These are phyloP conservation scores for Debaryomyces sp. DNA, from an alignment of 1,139 yeast species.

Conservation along the genomic window DNA sequence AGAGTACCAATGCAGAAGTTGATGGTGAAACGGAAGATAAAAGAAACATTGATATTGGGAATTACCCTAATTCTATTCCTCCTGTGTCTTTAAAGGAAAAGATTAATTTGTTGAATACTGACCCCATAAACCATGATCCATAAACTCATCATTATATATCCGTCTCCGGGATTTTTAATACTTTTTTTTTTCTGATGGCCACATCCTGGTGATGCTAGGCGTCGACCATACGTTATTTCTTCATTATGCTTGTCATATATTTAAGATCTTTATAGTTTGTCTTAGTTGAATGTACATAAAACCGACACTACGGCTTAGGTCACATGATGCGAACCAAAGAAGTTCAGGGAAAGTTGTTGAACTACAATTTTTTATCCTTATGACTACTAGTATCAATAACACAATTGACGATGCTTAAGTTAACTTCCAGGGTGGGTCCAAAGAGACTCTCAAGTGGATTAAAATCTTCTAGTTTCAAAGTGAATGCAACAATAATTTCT, in stretches of 20 bases:
- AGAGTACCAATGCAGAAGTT: constrained; percentile 35
- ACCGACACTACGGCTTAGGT: background rate
- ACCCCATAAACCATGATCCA: constrained; percentile 1
- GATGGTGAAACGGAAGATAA: constrained; percentile 29
- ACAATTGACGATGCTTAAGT: background rate
- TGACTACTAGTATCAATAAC: background rate
- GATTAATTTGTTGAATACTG: constrained; percentile 27
- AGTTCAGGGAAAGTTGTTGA: background rate
- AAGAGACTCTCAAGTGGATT: background rate
- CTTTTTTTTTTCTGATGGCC: background rate
- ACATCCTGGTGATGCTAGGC: background rate
- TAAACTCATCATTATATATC: background rate
- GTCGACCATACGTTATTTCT: background rate
- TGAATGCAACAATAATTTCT: background rate
- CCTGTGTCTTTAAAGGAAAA: constrained; percentile 35
- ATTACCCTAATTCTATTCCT: constrained; percentile 17
- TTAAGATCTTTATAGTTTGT: background rate
- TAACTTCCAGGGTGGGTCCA: constrained; percentile 1
- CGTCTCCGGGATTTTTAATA: background rate
- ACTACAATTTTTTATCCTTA: background rate
- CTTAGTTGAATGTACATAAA: background rate
- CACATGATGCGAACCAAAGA: background rate
- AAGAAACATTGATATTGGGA: constrained; percentile 9
- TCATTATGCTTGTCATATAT: background rate
- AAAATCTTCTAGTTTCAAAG: background rate